phyloP scores from a whole-genome alignment of 495 filamentous ascomycete species.

The Xeromyces bisporus region DNA sequence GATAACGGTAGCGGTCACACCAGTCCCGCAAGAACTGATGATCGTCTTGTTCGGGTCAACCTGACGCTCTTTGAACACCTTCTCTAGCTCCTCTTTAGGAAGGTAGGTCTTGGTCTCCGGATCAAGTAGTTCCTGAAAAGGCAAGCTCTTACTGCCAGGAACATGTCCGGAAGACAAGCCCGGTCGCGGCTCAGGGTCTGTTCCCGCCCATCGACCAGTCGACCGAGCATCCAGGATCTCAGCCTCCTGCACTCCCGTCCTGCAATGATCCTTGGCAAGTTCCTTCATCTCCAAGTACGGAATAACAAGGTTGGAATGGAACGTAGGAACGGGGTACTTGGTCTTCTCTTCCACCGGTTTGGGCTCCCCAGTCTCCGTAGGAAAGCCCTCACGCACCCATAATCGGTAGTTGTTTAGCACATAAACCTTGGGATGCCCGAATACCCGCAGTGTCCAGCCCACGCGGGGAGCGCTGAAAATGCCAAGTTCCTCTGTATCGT shows the following conservation, averaged over 20 bases:
- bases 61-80: constrained; percentile 60
- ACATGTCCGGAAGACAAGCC: constrained; percentile 86
- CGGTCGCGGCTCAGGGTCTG: constrained; percentile 69
- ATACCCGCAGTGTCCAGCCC: constrained; percentile 79
- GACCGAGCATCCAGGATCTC: constrained; percentile 86
- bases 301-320: constrained; percentile 40
- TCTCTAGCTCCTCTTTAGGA: constrained; percentile 49
- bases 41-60: constrained; percentile 71
- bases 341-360: constrained; percentile 35
- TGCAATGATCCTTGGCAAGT: constrained; percentile 53
- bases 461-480: constrained; percentile 90
- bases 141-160: constrained; percentile 70
- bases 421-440: constrained; percentile 82
- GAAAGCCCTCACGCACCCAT: constrained; percentile 69
- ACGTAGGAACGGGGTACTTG: constrained; percentile 37
- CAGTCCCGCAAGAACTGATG: constrained; percentile 81
- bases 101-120: constrained; percentile 65
- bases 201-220: constrained; percentile 61
- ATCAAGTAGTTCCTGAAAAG: constrained; percentile 65
- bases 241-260: constrained; percentile 62
- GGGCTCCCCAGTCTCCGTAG: constrained; percentile 61
- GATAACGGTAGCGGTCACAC: constrained; percentile 84
- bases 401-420: constrained; percentile 84
- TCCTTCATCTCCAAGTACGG: constrained; percentile 66
- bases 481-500: constrained; percentile 73